Conservation (phyloP, 2,329 filamentous ascomycete species). For the Chaetomium strumarium region DNA sequence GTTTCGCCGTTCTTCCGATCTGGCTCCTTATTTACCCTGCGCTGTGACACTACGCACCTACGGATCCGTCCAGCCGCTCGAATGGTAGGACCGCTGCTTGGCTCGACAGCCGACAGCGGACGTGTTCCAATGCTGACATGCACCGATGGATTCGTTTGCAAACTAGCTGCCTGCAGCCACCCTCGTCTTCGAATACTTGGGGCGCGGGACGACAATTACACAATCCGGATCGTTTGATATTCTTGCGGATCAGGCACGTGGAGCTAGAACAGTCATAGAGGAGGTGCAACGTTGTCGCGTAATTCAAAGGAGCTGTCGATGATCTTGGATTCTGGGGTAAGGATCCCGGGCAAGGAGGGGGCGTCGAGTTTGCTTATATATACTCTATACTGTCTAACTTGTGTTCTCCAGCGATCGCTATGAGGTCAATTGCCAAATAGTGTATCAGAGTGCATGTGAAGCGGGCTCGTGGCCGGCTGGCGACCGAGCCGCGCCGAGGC, state of each 20-base stretch:
- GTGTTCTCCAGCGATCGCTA: not conserved
- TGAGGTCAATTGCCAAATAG: conserved; percentile 9
- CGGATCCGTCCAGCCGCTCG: too few species aligned
- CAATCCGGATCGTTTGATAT: conserved; percentile 11
- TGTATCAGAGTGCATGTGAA: conserved; percentile 23
- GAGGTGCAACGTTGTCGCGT: not conserved
- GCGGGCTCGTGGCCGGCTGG: conserved; percentile 16
- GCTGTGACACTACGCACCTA: conserved; percentile 14
- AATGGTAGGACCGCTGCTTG: conserved; percentile 11
- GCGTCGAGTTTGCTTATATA: not conserved
- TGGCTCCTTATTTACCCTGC: conserved; percentile 10
- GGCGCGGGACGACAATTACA: conserved; percentile 9
- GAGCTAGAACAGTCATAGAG: not conserved
- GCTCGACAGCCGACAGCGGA: conserved; percentile 19
- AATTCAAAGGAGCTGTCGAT: not conserved
- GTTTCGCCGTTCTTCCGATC: conserved; percentile 11
- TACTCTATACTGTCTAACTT: too few species aligned
- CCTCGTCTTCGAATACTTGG: conserved; percentile 13
- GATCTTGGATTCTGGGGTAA: not conserved
- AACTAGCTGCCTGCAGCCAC: conserved; percentile 3
- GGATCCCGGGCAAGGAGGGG: not conserved
- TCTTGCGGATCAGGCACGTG: conserved; percentile 10
- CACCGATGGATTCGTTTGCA: not conserved
- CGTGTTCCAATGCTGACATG: not conserved
- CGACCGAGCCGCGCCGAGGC: conserved; percentile 21